phyloP scores from a whole-genome alignment of 768 basidiomycete genomes.

The Kockovaella imperatae region DNA sequence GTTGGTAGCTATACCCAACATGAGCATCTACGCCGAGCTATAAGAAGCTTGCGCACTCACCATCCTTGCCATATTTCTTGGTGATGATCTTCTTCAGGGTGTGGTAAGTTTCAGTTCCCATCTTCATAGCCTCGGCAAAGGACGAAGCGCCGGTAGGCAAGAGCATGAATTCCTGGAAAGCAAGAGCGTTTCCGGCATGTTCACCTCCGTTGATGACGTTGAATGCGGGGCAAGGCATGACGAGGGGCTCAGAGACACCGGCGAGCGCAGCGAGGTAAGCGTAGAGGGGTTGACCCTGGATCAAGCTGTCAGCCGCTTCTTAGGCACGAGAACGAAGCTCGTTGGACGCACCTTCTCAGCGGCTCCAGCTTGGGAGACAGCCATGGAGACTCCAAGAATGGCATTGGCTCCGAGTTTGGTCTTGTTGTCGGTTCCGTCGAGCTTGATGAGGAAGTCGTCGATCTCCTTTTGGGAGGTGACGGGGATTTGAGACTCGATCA shows the following conservation, averaged over 20 bases:
- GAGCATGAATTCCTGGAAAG: slow-evolving; percentile 99
- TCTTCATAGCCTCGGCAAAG: slow-evolving; percentile 97
- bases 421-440: slow-evolving; percentile 96
- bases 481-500: slow-evolving; percentile 72
- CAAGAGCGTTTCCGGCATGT: slow-evolving; percentile 98
- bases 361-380: slow-evolving; percentile 85
- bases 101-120: slow-evolving; percentile 93
- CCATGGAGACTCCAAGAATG: slow-evolving; percentile 96
- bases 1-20: slow-evolving; percentile 78
- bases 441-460: slow-evolving; percentile 96
- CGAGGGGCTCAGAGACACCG: slow-evolving; percentile 86
- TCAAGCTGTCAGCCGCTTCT: background rate
- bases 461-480: slow-evolving; percentile 91
- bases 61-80: slow-evolving; percentile 98
- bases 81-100: slow-evolving; percentile 98
- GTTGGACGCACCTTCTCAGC: slow-evolving; percentile 62
- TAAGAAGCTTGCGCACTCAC: slow-evolving; percentile 49
- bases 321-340: background rate
- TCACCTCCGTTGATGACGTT: slow-evolving; percentile 99
- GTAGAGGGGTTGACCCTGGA: slow-evolving; percentile 77
- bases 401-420: slow-evolving; percentile 98
- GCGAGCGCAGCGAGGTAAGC: slow-evolving; percentile 93
- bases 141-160: slow-evolving; percentile 83
- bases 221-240: slow-evolving; percentile 87
- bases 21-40: background rate